A percentile compares a stretch with the other conserved stretches of the same genome.
phyloP scores from a whole-genome alignment of 352 stramenopile genomes.

The Globisporangium nunn region DNA sequence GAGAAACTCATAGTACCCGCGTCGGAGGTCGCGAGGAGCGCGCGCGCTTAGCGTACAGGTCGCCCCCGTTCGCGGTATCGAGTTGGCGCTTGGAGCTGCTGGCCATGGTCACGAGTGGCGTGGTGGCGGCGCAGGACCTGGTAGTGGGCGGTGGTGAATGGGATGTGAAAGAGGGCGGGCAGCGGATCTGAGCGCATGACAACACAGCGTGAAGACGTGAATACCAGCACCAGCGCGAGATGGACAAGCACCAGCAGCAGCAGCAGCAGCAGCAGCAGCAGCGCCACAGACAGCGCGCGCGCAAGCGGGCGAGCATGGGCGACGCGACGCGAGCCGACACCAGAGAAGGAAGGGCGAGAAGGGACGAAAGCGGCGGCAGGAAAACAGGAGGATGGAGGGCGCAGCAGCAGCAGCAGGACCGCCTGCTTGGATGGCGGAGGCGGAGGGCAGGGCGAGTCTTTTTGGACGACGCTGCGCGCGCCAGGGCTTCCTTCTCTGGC shows the following conservation, averaged over 20 bases:
- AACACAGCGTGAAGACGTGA: conserved; percentile 9
- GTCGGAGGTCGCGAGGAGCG: conserved; percentile 29
- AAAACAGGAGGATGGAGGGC: not conserved
- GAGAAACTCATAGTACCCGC: conserved; percentile 21
- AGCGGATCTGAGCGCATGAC: conserved; percentile 7
- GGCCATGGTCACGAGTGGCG: conserved; percentile 6
- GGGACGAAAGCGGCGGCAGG: not conserved
- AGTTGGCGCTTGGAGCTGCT: conserved; percentile 37
- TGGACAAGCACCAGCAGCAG: not conserved
- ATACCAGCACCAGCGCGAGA: not conserved
- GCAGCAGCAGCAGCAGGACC: not conserved
- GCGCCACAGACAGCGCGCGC: no score
- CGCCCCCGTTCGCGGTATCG: conserved; percentile 15
- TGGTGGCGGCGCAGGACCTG: not conserved
- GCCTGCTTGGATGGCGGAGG: not conserved
- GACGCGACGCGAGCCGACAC: no score
- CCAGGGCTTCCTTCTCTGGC: not conserved
- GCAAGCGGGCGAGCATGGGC: no score
- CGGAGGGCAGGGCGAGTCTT: not conserved
- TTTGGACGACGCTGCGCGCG: not conserved
- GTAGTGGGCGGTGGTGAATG: not conserved
- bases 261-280: not conserved
- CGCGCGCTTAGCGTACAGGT: conserved; percentile 30
- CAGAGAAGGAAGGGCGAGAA: not conserved
- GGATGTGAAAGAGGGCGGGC: not conserved